A percentile compares a stretch with the other conserved stretches of the same genome.
Evolutionary conservation across 345 rosid species (phyloP).

Genomic region (Brassica nigra): DNA sequence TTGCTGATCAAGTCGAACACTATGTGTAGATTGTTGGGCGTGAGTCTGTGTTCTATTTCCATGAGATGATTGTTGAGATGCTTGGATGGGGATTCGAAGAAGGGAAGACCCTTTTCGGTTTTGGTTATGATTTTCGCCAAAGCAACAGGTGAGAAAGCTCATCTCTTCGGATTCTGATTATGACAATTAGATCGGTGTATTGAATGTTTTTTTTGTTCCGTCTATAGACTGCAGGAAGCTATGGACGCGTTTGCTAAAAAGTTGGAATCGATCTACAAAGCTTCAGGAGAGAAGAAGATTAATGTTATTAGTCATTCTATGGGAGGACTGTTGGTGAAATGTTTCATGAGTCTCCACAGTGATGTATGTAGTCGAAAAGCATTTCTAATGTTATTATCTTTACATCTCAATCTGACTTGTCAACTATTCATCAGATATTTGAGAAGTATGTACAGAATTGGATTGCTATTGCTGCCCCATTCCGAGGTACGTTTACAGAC

Average conservation of each 20-base stretch:
- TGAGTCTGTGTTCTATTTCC: conserved; percentile 82
- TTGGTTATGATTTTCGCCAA: conserved; percentile 97
- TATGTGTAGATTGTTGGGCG: conserved; percentile 72
- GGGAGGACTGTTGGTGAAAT: conserved; percentile 94
- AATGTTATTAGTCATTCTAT: conserved; percentile 87
- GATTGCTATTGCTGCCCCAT: conserved; percentile 97
- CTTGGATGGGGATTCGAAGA: conserved; percentile 92
- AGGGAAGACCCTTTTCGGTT: conserved; percentile 91
- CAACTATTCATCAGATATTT: conserved; percentile 54
- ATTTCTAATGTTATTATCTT: neutral
- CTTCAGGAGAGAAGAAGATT: conserved; percentile 90
- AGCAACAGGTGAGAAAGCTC: conserved; percentile 71
- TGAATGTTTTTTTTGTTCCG: conserved; percentile 19
- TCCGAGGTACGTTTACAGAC: conserved; percentile 51
- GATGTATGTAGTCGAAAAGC: conserved; percentile 52
- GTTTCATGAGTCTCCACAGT: conserved; percentile 80
- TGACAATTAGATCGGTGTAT: neutral
- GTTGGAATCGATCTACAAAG: conserved; percentile 67
- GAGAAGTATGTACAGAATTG: conserved; percentile 90
- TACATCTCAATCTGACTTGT: conserved; percentile 8
- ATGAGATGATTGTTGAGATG: conserved; percentile 96
- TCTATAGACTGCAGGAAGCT: conserved; percentile 68
- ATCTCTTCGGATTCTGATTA: neutral
- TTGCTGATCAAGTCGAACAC: neutral
- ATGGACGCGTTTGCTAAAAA: conserved; percentile 66